phyloP scores from a whole-genome alignment of 2,329 filamentous ascomycete species.

The Plenodomus lindquistii region DNA sequence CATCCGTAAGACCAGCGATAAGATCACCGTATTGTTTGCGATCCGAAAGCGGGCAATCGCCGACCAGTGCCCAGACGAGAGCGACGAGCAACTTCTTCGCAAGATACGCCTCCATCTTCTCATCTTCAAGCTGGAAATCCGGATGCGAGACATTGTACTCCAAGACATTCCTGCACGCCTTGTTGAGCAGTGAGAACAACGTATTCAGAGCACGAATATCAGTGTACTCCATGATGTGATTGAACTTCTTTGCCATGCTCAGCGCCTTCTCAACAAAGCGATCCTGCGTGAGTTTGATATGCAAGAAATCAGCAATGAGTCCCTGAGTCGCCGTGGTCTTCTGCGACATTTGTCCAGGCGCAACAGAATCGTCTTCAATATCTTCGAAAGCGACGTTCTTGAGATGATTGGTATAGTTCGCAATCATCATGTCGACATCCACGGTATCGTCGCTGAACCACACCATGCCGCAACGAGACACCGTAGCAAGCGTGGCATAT shows the following conservation, averaged over 20 bases:
- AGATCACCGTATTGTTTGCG: slow-evolving; percentile 89
- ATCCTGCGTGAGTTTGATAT: slow-evolving; percentile 74
- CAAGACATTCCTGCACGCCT: slow-evolving; percentile 85
- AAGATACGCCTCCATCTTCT: slow-evolving; percentile 86
- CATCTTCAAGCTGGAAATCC: slow-evolving; percentile 88
- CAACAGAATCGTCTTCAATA: slow-evolving; percentile 85
- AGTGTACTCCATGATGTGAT: slow-evolving; percentile 99
- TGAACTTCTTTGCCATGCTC: slow-evolving; percentile 73
- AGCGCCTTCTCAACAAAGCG: slow-evolving; percentile 80
- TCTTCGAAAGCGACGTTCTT: slow-evolving; percentile 88
- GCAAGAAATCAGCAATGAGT: slow-evolving; percentile 77
- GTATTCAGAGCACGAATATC: slow-evolving; percentile 87
- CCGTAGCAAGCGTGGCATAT: slow-evolving; percentile 97
- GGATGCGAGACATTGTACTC: slow-evolving; percentile 95
- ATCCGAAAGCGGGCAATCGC: slow-evolving; percentile 86
- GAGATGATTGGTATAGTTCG: slow-evolving; percentile 85
- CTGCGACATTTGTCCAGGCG: slow-evolving; percentile 53
- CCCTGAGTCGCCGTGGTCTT: slow-evolving; percentile 79
- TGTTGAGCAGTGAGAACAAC: slow-evolving; percentile 93
- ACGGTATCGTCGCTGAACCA: slow-evolving; percentile 99
- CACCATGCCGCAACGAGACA: slow-evolving; percentile 99
- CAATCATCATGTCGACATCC: slow-evolving; percentile 87
- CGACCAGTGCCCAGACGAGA: slow-evolving; percentile 92
- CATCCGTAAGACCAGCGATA: slow-evolving; percentile 78
- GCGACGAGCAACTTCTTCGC: slow-evolving; percentile 93